Evolutionary conservation across 2,329 filamentous ascomycete genomes (phyloP).

Genomic region (Thermothelomyces thermophilus): DNA sequence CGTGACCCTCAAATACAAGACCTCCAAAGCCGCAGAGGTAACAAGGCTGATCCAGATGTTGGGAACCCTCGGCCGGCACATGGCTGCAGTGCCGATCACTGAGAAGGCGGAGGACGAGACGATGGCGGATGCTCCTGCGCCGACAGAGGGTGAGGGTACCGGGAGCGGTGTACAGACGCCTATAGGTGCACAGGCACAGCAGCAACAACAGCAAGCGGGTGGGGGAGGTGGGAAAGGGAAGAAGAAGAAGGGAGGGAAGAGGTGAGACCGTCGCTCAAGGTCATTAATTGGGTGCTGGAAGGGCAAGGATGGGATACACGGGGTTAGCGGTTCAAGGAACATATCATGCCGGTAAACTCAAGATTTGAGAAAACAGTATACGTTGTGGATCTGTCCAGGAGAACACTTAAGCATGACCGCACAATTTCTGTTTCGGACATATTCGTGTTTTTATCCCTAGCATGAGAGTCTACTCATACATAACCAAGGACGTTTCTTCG

Average conservation of each 20-base stretch:
- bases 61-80: conserved; percentile 65
- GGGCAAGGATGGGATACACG: background rate
- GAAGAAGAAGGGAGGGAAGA: conserved; percentile 62
- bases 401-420: background rate
- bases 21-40: conserved; percentile 85
- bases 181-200: conserved; percentile 31
- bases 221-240: conserved; percentile 51
- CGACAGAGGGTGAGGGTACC: conserved; percentile 8
- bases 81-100: conserved; percentile 48
- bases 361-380: too few species aligned
- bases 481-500: conserved; percentile 7
- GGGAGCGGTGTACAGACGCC: conserved; percentile 32
- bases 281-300: background rate
- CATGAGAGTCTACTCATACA: conserved; percentile 23
- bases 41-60: conserved; percentile 71
- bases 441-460: conserved; percentile 15
- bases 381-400: too few species aligned
- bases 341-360: too few species aligned
- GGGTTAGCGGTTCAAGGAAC: background rate
- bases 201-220: conserved; percentile 28
- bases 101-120: conserved; percentile 34
- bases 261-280: conserved; percentile 36
- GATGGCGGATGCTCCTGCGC: conserved; percentile 36
- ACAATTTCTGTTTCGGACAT: too few species aligned
- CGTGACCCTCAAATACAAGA: conserved; percentile 82